Base-by-base conservation (phyloP, 441 rosid genomes). In the Pelargonium exstipulatum region DNA sequence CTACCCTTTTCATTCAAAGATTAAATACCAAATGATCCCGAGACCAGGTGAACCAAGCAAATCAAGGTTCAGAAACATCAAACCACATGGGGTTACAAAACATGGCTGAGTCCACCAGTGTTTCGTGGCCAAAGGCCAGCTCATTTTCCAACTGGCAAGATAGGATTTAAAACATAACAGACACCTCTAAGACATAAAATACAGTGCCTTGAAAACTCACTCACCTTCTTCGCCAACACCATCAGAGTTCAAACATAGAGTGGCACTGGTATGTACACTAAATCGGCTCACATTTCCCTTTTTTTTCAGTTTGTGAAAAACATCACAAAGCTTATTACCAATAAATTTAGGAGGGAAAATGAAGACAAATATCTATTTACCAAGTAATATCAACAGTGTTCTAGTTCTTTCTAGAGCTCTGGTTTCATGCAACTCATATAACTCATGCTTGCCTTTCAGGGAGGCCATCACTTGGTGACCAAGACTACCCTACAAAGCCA, bases 361-460 rank as follows among this genome's bases (percentile, higher is more conserved):
- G 8, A 17, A 63, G 51, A 58, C 20, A 46, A 43, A 43, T 70
- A 65, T 73, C 58, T 35, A 66, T 69, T 70, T 66, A 6, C 45
- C 66, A 57, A 16, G 43, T 37, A 49, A 53, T 53, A 7, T 61
- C 37, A n/a, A 61, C 32, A 4, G 64, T 53, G 43, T 65, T 70
- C 65, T 77, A 51, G 71, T 71, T 72, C 58, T 58, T 66, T 60
- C 63, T 58, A 57, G 29, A 67, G 69, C 65, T 73, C 68, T 58
- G 46, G 69, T 74, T 83, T 78, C 90, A 93, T 90, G 92, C 70
- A 87, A 76, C 74, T 83, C 64, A 73, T 83, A 83, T 72, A 72
- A 22, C 24, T 22, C 24, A 22, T 22, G 24, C 82, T 63, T 80
- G 89, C 75, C 76, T 87, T 69, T 80, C 88, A 9, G 79, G 85